These are phyloP conservation scores for Achaetomiella virescens DNA, from an alignment of 495 filamentous ascomycete genomes.

Conservation along the genomic window DNA sequence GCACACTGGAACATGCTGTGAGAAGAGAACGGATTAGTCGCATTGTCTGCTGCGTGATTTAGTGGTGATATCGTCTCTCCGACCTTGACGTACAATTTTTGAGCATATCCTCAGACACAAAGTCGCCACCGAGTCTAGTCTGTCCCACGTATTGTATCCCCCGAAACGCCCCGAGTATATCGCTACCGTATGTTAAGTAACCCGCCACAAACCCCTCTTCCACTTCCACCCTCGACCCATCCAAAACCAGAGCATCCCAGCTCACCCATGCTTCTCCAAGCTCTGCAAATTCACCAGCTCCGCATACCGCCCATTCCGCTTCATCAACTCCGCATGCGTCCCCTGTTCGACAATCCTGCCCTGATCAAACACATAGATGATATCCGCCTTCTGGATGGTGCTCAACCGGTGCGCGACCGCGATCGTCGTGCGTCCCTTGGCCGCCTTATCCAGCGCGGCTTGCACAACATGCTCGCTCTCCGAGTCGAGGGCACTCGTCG, in stretches of 20 bases:
- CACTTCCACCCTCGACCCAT: too few relatives aligned
- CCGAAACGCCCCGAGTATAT: too few relatives aligned
- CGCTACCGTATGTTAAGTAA: too few relatives aligned
- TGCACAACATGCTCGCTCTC: slow-evolving; percentile 72
- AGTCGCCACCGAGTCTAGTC: not conserved
- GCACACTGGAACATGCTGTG: too few relatives aligned
- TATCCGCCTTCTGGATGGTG: slow-evolving; percentile 55
- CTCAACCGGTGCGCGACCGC: slow-evolving; percentile 65
- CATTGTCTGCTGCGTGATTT: too few relatives aligned
- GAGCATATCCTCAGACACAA: too few relatives aligned
- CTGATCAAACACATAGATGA: slow-evolving; percentile 54
- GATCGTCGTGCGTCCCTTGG: slow-evolving; percentile 61
- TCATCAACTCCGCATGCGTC: slow-evolving; percentile 47
- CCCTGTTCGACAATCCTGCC: slow-evolving; percentile 52
- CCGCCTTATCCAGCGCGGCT: slow-evolving; percentile 62
- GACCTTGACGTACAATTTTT: too few relatives aligned
- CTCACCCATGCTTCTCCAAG: slow-evolving; percentile 50
- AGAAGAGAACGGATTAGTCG: too few relatives aligned
- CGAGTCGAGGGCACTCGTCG: slow-evolving; percentile 69
- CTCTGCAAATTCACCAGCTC: slow-evolving; percentile 63
- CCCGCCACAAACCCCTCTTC: too few relatives aligned
- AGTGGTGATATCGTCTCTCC: too few relatives aligned
- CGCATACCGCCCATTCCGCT: slow-evolving; percentile 47
- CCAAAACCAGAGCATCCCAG: not conserved
- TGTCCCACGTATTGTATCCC: too few relatives aligned